These are phyloP conservation scores for Metroxylon sagu DNA, from an alignment of 176 grass and related monocot species.

Conservation along the genomic window DNA sequence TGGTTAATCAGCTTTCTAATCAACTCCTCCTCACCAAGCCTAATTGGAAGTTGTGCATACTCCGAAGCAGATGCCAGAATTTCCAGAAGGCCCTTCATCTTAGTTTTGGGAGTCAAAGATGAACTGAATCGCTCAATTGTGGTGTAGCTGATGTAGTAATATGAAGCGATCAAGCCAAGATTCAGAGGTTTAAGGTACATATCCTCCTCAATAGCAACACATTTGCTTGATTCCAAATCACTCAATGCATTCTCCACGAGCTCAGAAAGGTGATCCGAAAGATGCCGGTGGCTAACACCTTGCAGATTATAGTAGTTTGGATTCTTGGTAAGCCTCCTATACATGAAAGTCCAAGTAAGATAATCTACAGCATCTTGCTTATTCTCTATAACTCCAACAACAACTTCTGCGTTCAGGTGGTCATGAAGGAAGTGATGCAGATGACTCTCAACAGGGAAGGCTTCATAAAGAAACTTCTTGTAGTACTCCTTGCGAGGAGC, in stretches of 20 bases:
- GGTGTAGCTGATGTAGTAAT: constrained; percentile 92
- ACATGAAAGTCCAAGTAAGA: constrained; percentile 98
- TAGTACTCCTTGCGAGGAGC: constrained; percentile 95
- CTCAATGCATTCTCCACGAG: constrained; percentile 55
- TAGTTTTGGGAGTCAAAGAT: constrained; percentile 74
- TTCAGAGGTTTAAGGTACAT: constrained; percentile 96
- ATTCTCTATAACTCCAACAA: constrained; percentile 66
- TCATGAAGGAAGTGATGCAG: constrained; percentile 95
- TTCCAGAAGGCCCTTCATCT: constrained; percentile 87
- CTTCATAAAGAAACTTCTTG: constrained; percentile 90
- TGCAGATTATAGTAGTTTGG: constrained; percentile 97
- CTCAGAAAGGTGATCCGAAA: constrained; percentile 92
- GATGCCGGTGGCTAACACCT: constrained; percentile 85
- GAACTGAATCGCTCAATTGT: constrained; percentile 84
- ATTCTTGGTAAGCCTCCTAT: constrained; percentile 76
- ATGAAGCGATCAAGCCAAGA: constrained; percentile 88
- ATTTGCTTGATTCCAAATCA: constrained; percentile 77
- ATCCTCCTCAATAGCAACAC: constrained; percentile 84
- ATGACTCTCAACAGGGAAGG: constrained; percentile 91
- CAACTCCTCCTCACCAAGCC: constrained; percentile 71
- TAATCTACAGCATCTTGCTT: constrained; percentile 99
- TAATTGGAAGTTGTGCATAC: constrained; percentile 65
- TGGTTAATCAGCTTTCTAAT: constrained; percentile 84
- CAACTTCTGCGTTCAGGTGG: constrained; percentile 92
- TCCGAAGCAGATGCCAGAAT: constrained; percentile 79